These are phyloP conservation scores for Solanum clarkiae DNA, from an alignment of 257 asterid genomes.

Conservation along the genomic window DNA sequence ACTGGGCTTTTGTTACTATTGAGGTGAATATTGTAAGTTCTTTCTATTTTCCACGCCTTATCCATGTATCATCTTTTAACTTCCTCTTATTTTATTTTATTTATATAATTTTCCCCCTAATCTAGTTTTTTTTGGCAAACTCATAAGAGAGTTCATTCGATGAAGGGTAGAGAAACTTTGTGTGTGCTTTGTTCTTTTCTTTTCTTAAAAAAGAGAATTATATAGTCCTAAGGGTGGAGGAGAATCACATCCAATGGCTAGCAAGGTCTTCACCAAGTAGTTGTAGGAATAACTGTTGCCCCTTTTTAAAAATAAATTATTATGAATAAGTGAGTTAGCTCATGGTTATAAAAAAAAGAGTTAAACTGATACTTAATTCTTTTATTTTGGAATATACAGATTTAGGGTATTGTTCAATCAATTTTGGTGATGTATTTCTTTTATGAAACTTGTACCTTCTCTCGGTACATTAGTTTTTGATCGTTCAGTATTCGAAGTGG, in stretches of 20 bases:
- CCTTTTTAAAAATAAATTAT: not conserved
- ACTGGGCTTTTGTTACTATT: not conserved
- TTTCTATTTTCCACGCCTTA: not conserved
- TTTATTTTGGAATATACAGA: not conserved
- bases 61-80: not conserved
- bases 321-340: not conserved
- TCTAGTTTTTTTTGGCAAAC: not conserved
- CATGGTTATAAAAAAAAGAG: not conserved
- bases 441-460: not conserved
- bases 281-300: not conserved
- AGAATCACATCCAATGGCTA: not conserved
- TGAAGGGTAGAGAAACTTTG: not conserved
- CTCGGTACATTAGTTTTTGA: not conserved
- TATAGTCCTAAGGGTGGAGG: not conserved
- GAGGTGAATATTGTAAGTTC: not conserved
- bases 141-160: not conserved
- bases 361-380: not conserved
- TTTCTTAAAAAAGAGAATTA: not conserved
- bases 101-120: not conserved
- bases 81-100: not conserved
- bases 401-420: not conserved
- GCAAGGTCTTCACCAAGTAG: not conserved
- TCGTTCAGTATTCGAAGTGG: not conserved
- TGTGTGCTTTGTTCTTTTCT: not conserved
- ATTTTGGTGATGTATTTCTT: not conserved